Base-by-base conservation (phyloP, 805 yeast genomes). In the Metschnikowia kofuensis region DNA sequence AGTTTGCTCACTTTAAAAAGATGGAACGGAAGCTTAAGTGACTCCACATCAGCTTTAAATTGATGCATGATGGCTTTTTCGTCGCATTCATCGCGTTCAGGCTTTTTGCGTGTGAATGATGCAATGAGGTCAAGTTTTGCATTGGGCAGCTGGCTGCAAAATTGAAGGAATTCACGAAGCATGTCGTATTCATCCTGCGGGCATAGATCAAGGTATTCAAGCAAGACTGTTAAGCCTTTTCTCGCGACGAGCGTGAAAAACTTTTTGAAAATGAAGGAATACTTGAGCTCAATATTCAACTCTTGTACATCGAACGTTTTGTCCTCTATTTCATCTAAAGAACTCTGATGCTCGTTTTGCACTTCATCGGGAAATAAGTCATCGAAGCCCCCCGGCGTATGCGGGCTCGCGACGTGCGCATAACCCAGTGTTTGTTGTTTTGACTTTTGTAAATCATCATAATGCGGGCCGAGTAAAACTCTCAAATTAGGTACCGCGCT, bases 141-240 rank as follows among this genome's bases (percentile, higher is more conserved):
- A 12, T 35, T 51, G n/a, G 43, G 10, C 37, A 38, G 44, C 37
- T 28, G 42, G 12, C 13, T 31, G 42, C 47, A 54, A 43, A 49
- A 60, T 16, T 54, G 56, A 8, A 64, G 44, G 5, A 68, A 56
- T 40, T 72, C 76, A 7, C 57, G 51, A 3, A 66, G 44, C 50
- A 73, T 46, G 6, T 38, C 47, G 54, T 68, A 60, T 49, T 68
- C 74, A 10, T 56, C 61, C 8, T 48, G 52, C 0, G 78, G 64
- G 47, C 75, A 68, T 70, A 75, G 72, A 45, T 77, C 78, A 27
- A 74, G 54, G 57, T 78, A 79, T 53, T 78, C 82, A 30, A 75
- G 58, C 41, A 74, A 64, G 1, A 78, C 51, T 0, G 80, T 75
- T 36, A 78, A 60, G 2, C 81, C 80, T 32, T 65, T 65, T 4